Evolutionary conservation across 768 basidiomycete genomes (phyloP), one percentile per base, ranked within the genome.

Genomic region (Mycena rebaudengoi): DNA sequence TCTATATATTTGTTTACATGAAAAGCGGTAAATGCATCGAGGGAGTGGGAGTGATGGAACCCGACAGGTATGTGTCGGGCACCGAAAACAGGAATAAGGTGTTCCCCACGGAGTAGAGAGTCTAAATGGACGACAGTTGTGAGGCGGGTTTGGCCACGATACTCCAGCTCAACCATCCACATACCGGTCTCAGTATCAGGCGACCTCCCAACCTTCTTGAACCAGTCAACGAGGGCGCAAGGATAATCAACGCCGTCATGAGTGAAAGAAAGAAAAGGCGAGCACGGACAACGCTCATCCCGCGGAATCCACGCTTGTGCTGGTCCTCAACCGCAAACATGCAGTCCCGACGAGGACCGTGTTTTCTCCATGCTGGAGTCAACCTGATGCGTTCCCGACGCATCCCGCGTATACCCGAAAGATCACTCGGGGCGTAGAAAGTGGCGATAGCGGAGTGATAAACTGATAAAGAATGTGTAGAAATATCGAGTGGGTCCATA

Each of bases 211-310:
- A 57, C 56, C 18, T 40, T 41, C 20, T 63, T n/a, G 48, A 72
- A 71, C 71, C 71, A 72, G 5, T 70, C 51, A 2, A 72, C 64
- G 13, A 72, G 48, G 11, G 65, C 62, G 33, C 71, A 72, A 1
- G 44, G 63, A 35, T 66, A 67, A 28, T 6, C 30, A 4, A 18
- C 37, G 23, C 60, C 53, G n/a, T 65, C 39, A 14, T 49, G 37
- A 0, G 5, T 41, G 41, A 67, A 69, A 5, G 70, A 70, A 69
- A 65, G 56, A 71, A 69, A 6, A 65, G 52, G 5, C 29, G 10
- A 7, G 64, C 41, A 12, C 54, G 57, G 14, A 62, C 68, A 26
- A 63, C 65, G 50, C 66, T 39, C 8, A 70, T 32, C 5, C 68
- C 68, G 21, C 14, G 39, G 40, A 71, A 67, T 3, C 70, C 68